Conservation (phyloP, 495 filamentous ascomycete species). For the Podospora pseudocomata region DNA sequence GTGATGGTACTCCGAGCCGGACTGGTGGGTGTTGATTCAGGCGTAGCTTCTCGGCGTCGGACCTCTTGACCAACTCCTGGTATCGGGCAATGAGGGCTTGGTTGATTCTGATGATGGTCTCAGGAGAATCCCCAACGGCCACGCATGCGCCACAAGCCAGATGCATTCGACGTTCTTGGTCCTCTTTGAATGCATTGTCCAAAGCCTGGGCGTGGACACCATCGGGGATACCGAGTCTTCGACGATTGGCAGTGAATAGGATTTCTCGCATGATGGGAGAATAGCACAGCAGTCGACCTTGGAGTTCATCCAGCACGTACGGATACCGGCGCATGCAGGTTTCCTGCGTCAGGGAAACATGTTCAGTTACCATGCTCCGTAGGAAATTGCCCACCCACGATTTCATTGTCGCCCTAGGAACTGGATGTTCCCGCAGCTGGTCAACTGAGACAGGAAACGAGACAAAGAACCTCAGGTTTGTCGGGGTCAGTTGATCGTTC, state of each 20-base stretch:
- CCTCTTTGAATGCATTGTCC: slow-evolving; percentile 37
- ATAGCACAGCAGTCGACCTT: slow-evolving; percentile 43
- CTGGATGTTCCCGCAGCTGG: slow-evolving; percentile 19
- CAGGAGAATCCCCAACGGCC: background rate
- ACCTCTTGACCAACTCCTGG: background rate
- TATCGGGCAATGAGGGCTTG: background rate
- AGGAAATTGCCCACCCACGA: slow-evolving; percentile 31
- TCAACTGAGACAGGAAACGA: slow-evolving; percentile 46
- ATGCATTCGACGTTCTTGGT: slow-evolving; percentile 24
- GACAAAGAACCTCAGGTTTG: slow-evolving; percentile 50
- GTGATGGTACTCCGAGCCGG: background rate
- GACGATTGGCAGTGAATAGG: slow-evolving; percentile 55
- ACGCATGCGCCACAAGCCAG: background rate
- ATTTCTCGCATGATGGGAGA: slow-evolving; percentile 57
- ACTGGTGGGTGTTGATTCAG: background rate
- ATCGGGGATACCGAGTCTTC: slow-evolving; percentile 35
- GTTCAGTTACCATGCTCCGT: slow-evolving; percentile 33
- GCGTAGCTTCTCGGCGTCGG: background rate
- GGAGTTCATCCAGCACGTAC: slow-evolving; percentile 58
- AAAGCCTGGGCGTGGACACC: slow-evolving; percentile 25
- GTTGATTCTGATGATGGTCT: background rate
- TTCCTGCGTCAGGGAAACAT: slow-evolving; percentile 2
- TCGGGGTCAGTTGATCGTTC: slow-evolving; percentile 34
- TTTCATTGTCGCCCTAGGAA: background rate
- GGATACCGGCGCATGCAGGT: slow-evolving; percentile 43